These are phyloP conservation scores for Aschersonia sp. DNA, from an alignment of 2,329 filamentous ascomycete species.

Conservation along the genomic window DNA sequence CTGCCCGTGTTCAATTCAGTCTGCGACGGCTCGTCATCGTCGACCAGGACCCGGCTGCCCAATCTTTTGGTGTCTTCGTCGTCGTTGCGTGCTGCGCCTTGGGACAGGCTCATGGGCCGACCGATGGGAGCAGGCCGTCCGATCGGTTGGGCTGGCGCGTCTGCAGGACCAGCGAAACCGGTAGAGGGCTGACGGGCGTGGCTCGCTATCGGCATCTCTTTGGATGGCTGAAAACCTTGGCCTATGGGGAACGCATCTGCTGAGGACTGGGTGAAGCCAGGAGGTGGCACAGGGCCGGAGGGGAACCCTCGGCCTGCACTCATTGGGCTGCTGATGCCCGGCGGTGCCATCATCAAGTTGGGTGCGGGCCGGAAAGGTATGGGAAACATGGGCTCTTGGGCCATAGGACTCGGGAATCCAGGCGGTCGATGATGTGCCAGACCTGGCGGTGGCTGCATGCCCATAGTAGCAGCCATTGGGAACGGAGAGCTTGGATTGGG, in stretches of 20 bases:
- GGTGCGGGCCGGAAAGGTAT: conserved; percentile 26
- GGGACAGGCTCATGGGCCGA: conserved; percentile 60
- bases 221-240: conserved; percentile 17
- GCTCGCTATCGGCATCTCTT: conserved; percentile 23
- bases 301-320: conserved; percentile 28
- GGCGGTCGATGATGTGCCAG: conserved; percentile 23
- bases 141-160: conserved; percentile 54
- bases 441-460: conserved; percentile 32
- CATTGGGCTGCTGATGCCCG: conserved; percentile 31
- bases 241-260: conserved; percentile 16
- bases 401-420: conserved; percentile 43
- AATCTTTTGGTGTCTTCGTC: conserved; percentile 68
- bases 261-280: conserved; percentile 18
- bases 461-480: conserved; percentile 37
- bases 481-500: conserved; percentile 30
- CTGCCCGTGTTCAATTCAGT: conserved; percentile 15
- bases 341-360: conserved; percentile 33
- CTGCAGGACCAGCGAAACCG: conserved; percentile 44
- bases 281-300: conserved; percentile 19
- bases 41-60: conserved; percentile 78
- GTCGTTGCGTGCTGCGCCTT: conserved; percentile 33
- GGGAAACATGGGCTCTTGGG: conserved; percentile 34
- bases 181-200: conserved; percentile 68
- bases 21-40: conserved; percentile 49
- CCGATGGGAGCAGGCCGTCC: conserved; percentile 77